Base-by-base conservation (phyloP, 2,329 filamentous ascomycete genomes). In the Aspergillus persii region DNA sequence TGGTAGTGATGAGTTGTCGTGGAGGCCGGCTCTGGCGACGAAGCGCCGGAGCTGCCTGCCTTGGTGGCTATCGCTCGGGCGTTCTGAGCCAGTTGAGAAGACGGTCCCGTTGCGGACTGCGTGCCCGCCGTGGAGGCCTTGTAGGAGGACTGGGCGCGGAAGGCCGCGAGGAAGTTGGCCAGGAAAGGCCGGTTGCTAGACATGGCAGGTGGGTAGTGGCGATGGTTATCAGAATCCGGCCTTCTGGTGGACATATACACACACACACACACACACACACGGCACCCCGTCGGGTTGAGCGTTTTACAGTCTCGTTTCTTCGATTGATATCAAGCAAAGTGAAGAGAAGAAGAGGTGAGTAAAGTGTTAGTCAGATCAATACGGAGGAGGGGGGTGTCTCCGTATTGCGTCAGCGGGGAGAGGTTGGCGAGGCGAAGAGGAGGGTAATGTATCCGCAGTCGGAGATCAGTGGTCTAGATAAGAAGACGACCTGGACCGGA, bases 151-250 rank as follows among this genome's bases (percentile, higher is more conserved):
- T 88, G 86, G 53, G 86, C 85, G 54, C 86, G 82, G 69, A 89
- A 89, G 62, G 86, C 85, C 51, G 86, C 83, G 62, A 89, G 82
- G 76, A 89, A 88, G 77, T 86, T 86, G 65, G 85, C 81, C 67
- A 89, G 81, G 76, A 89, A 89, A 51, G 82, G 86, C 59, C 86
- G 77, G 76, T 89, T 88, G 63, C 84, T 87, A 2, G 85, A 83
- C 86, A 88, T 88, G 66, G 60, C 78, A 58, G 52, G 57, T 47
- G n/a, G 41, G 26, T 23, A 18, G 48, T n/a, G 31, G 12, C 15
- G 18, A 30, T 46, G 11, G 27, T 23, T 15, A 33, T 41, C 49
- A 47, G 47, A 44, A 50, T 41, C 36, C 44, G 26, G 44, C 26
- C 44, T 26, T 47, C 44, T 41, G 36, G 12, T 41, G 36, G 36